Evolutionary conservation across 148 eudicot species (phyloP), one percentile per base, ranked within the genome.

Genomic region (Drosera capensis): DNA sequence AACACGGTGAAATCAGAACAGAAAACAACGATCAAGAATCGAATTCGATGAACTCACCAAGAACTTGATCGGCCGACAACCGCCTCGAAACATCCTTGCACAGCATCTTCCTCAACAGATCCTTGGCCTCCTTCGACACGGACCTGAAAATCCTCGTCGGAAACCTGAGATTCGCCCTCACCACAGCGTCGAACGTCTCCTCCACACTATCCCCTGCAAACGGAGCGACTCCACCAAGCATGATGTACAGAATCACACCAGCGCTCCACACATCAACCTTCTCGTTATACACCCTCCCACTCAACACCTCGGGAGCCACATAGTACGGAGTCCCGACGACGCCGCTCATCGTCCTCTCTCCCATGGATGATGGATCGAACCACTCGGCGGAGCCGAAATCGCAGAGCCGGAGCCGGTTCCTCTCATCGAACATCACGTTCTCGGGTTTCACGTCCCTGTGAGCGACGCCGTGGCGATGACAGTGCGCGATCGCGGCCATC

Each of bases 251-350:
- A 56, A 79, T 64, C 31, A 79, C 86, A 7, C 86, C 78, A 2
- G 66, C 72, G 30, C 86, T 79, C 86, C 86, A 79, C 12, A 79
- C 62, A 47, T 78, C 86, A 0, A 65, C 73, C 61, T 74, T 71
- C 66, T 78, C 80, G 9, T 45, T 45, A 23, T 78, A 78, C 0
- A 68, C 78, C 61, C 64, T 46, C 7, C 80, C 86, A 3, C 52
- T 40, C 50, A 74, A 34, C 15, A 78, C 78, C 71, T 78, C 86
- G 2, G 86, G 80, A n/a, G 86, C 86, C n/a, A 78, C 80, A 7
- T 74, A 78, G 36, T 71, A 78, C 42, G 86, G 86, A 40, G 80
- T 78, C 42, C 86, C 86, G 6, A 78, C 86, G 3, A 74, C 55
- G 11, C 85, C 85, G 0, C 46, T 60, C 80, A 78, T 74, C 52